Base-by-base conservation (phyloP, 2,329 filamentous ascomycete species). In the Neonectria faginata region DNA sequence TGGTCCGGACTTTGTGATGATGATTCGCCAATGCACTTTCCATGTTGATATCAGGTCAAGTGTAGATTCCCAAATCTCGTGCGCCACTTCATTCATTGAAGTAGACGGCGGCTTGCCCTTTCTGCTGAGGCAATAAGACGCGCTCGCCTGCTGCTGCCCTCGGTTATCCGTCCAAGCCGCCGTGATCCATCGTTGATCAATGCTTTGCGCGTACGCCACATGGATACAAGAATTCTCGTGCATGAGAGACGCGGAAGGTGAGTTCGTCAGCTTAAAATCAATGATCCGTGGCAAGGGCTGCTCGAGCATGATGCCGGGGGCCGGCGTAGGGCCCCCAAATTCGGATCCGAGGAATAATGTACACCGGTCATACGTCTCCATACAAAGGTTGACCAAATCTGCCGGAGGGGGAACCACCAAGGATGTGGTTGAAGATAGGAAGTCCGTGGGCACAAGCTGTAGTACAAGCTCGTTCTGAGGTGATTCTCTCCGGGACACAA, bases 151-250 rank as follows among this genome's bases (percentile, higher is more conserved):
- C 65, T 91, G 88, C 64, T 87, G 88, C 2, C 93, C 93, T 27
- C 87, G 86, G 69, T 89, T 92, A 74, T 97, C 92, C 1, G 90
- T 92, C 93, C 93, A 97, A 0, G 91, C 91, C 6, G 89, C 91
- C 12, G 90, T 91, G 41, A 96, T 81, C 93, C 93, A 97, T 9
- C 89, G 83, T 20, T 91, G 88, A 75, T 95, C 92, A 11, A 90
- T 83, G 73, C 92, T 94, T 60, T 89, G 85, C 2, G 91, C 88
- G 73, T 97, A 97, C 1, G 91, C 92, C 48, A 97, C 82, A 75
- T 97, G 93, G 31, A 97, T 88, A 73, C 91, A 91, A 0, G 89
- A 92, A 68, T 94, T 93, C 75, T 96, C 92, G 60, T 91, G 88
- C 57, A 96, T 82, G 6, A 95, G 81, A 18, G 93, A 92, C 18